These are phyloP conservation scores for Kodamaea leandrae DNA, from an alignment of 805 yeast species.

Conservation along the genomic window DNA sequence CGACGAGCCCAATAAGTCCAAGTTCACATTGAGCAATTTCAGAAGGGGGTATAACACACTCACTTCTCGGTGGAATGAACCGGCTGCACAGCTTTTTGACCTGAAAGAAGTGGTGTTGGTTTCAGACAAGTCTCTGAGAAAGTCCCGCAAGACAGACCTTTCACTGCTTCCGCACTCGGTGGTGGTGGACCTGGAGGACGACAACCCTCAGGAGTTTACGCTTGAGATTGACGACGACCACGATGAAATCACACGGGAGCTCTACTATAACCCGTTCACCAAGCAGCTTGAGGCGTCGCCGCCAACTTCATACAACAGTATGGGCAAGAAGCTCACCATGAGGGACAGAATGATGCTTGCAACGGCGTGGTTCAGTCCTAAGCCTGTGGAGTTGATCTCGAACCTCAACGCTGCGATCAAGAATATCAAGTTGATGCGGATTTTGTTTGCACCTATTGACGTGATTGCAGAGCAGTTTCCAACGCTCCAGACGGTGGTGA, in stretches of 20 bases:
- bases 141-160: not conserved
- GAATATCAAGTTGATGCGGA: constrained; percentile 33
- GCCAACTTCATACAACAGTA: constrained; percentile 15
- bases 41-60: constrained; percentile 21
- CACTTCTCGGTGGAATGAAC: constrained; percentile 32
- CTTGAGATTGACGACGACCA: constrained; percentile 27
- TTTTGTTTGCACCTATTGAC: constrained; percentile 41
- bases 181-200: constrained; percentile 7
- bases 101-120: not conserved
- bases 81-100: constrained; percentile 14
- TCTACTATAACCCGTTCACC: constrained; percentile 33
- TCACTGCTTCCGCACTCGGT: constrained; percentile 8
- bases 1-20: constrained; percentile 5
- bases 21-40: not conserved
- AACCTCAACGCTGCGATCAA: constrained; percentile 34
- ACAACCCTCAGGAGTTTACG: constrained; percentile 22
- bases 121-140: not conserved
- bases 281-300: constrained; percentile 31
- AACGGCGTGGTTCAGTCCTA: constrained; percentile 2
- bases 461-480: constrained; percentile 37
- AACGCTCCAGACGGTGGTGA: constrained; percentile 36
- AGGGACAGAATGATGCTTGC: not conserved
- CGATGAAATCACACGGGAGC: constrained; percentile 25
- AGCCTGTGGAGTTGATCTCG: constrained; percentile 25
- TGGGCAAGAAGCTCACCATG: not conserved